These are phyloP conservation scores for Cardiosporidium cionae DNA, from an alignment of 169 alveolate genomes.

Conservation along the genomic window DNA sequence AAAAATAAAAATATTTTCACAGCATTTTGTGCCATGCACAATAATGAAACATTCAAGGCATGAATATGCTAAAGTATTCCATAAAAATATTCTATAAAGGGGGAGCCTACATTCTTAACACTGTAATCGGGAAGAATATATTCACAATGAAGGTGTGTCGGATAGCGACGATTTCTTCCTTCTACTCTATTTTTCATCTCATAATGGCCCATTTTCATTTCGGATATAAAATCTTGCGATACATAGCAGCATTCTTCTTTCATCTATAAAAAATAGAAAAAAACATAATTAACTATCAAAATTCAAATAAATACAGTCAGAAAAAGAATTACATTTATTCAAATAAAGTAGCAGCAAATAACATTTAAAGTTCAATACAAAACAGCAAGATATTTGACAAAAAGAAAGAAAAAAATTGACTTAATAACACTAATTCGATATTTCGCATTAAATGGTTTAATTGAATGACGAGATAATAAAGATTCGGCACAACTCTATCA, in stretches of 20 bases:
- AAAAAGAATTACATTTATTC: neutral
- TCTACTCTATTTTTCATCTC: neutral
- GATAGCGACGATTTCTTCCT: neutral
- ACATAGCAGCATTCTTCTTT: conserved; percentile 47
- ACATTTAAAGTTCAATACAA: neutral
- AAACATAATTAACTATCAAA: neutral
- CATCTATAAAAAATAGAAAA: conserved; percentile 12
- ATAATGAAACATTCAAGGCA: too few species aligned
- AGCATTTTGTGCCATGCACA: too few species aligned
- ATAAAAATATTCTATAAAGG: too few species aligned
- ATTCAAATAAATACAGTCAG: neutral
- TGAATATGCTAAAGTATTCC: too few species aligned
- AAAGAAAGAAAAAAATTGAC: neutral
- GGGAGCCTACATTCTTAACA: neutral
- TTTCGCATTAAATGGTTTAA: neutral
- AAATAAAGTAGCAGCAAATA: neutral
- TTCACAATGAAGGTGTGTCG: neutral
- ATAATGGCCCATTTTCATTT: conserved; percentile 15
- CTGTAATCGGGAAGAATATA: neutral
- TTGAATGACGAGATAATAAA: too few species aligned
- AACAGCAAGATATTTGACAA: neutral
- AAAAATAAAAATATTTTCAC: too few species aligned
- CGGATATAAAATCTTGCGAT: conserved; percentile 30
- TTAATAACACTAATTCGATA: neutral
- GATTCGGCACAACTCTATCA: too few species aligned